Percentiles rank a stretch among this genome's conserved stretches.
Conservation (phyloP, 176 grass and related monocot species). For the Aegilops longissima region DNA sequence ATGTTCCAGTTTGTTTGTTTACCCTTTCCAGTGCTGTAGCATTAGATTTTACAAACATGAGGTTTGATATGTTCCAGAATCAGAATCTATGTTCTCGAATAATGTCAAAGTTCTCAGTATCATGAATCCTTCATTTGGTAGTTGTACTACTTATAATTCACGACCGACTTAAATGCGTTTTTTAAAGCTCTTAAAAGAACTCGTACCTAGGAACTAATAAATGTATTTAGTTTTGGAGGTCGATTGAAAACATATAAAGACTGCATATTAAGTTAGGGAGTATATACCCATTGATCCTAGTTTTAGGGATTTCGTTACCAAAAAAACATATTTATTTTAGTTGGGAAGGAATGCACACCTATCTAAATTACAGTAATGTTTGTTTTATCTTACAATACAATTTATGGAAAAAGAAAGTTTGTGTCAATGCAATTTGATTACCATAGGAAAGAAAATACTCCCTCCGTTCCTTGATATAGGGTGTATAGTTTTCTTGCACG, state of each 20-base stretch:
- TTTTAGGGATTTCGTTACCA: neutral
- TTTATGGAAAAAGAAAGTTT: neutral
- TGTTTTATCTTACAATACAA: neutral
- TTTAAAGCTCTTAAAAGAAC: neutral
- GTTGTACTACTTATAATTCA: neutral
- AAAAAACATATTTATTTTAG: neutral
- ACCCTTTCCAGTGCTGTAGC: neutral
- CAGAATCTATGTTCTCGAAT: constrained; percentile 1
- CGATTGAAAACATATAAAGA: neutral
- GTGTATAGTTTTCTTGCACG: no score
- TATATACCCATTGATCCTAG: neutral
- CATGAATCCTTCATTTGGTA: constrained; percentile 17
- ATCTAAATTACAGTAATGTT: neutral
- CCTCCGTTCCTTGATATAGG: no score
- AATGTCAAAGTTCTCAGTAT: neutral
- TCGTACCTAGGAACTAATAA: neutral
- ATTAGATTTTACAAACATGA: neutral
- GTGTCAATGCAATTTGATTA: neutral
- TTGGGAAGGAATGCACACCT: neutral
- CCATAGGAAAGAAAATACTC: neutral
- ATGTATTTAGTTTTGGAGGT: neutral
- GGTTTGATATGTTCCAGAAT: neutral
- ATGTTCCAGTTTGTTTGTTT: neutral
- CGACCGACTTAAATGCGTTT: neutral
- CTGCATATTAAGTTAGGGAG: neutral